Percentiles rank a stretch among this genome's conserved stretches.
These are phyloP conservation scores for Agapanthus africanus DNA, from an alignment of 106 monocot genomes.

Conservation along the genomic window DNA sequence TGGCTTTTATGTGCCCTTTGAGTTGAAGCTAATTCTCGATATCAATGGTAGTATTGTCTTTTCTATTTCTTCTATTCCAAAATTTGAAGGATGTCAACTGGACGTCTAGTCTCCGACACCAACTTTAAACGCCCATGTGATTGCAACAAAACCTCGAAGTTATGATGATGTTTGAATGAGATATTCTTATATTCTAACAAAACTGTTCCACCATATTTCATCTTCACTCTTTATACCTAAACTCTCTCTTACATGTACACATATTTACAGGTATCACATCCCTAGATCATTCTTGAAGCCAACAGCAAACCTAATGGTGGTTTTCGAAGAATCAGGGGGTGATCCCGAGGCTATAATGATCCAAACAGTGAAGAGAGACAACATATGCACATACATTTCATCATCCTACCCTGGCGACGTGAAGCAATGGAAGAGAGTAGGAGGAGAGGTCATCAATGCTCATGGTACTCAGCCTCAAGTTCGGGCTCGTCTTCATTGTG, in stretches of 20 bases:
- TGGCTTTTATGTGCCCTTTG: too few species aligned
- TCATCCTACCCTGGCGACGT: background rate
- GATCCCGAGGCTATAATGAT: conserved; percentile 41
- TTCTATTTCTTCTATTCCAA: too few species aligned
- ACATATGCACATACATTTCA: conserved; percentile 58
- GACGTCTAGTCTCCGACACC: too few species aligned
- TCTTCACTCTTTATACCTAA: too few species aligned
- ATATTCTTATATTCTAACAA: too few species aligned
- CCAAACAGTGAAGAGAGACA: conserved; percentile 61
- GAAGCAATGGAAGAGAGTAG: background rate
- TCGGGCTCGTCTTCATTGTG: conserved; percentile 39
- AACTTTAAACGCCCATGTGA: too few species aligned
- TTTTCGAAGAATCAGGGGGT: conserved; percentile 63
- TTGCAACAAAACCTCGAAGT: too few species aligned
- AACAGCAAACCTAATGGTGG: conserved; percentile 16
- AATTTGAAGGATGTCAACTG: too few species aligned
- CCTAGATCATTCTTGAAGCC: conserved; percentile 63
- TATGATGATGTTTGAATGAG: background rate
- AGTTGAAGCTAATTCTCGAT: too few species aligned
- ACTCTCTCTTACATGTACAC: too few species aligned
- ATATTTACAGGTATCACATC: conserved; percentile 69
- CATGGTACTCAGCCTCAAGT: conserved; percentile 35
- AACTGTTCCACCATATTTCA: too few species aligned
- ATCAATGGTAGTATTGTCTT: too few species aligned
- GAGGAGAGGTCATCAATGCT: conserved; percentile 3